phyloP scores from a whole-genome alignment of 2,329 filamentous ascomycete genomes.

The Calonectria ilicicola region DNA sequence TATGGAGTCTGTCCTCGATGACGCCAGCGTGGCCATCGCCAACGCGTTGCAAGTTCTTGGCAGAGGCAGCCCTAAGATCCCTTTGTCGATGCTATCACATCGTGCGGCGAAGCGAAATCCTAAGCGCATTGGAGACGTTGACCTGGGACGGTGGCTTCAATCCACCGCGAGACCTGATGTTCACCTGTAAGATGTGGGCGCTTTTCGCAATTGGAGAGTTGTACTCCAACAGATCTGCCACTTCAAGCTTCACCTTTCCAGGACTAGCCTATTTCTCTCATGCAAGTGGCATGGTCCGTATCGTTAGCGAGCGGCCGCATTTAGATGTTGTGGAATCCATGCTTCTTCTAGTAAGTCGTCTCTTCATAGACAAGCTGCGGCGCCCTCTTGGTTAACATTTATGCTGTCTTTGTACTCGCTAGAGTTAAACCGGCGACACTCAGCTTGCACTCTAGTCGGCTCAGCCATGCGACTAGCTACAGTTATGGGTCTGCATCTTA shows the following conservation, averaged over 20 bases:
- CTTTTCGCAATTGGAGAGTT: conserved; percentile 22
- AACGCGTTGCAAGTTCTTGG: neutral
- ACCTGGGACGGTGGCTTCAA: neutral
- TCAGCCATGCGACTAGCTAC: conserved; percentile 21
- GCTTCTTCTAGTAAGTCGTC: conserved; percentile 5
- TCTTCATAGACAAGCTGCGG: neutral
- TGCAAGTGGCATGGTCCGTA: conserved; percentile 9
- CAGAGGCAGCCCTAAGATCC: conserved; percentile 11
- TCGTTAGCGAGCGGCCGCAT: conserved; percentile 23
- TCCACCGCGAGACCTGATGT: neutral
- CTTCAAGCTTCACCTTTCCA: neutral
- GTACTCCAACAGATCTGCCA: neutral
- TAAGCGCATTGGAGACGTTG: neutral
- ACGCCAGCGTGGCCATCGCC: neutral
- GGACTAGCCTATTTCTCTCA: conserved; percentile 22
- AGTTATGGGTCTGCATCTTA: conserved; percentile 29
- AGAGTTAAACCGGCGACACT: conserved; percentile 21
- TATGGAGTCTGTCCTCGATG: neutral
- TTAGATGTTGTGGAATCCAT: conserved; percentile 19
- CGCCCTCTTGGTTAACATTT: neutral
- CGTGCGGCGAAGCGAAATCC: conserved; percentile 19
- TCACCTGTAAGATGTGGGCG: conserved; percentile 19
- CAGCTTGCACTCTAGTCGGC: conserved; percentile 19
- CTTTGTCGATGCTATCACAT: conserved; percentile 20
- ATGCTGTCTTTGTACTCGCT: conserved; percentile 18